These are phyloP conservation scores for Eutypa lata DNA, from an alignment of 2,329 filamentous ascomycete species.

Conservation along the genomic window DNA sequence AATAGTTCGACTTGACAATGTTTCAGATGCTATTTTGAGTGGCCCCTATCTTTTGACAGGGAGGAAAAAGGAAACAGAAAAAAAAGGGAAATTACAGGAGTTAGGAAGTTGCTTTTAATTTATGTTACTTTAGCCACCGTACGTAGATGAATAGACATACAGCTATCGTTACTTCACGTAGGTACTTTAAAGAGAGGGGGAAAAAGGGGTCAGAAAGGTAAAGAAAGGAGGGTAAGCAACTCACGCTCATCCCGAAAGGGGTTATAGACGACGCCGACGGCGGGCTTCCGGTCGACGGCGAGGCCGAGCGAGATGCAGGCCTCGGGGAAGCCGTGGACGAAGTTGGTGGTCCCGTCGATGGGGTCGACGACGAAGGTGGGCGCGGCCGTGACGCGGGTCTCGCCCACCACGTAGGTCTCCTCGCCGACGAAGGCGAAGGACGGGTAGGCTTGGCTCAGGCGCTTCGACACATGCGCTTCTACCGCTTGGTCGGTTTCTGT, in stretches of 20 bases:
- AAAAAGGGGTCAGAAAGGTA: too few relatives aligned
- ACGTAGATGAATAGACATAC: too few relatives aligned
- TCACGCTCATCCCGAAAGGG: conserved; percentile 56
- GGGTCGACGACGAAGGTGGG: conserved; percentile 82
- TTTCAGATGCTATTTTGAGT: too few relatives aligned
- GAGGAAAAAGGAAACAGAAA: too few relatives aligned
- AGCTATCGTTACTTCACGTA: too few relatives aligned
- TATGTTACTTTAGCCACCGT: too few relatives aligned
- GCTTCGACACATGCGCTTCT: conserved; percentile 57
- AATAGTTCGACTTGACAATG: too few relatives aligned
- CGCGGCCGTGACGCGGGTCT: conserved; percentile 51
- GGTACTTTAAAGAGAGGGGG: too few relatives aligned
- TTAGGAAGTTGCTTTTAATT: too few relatives aligned
- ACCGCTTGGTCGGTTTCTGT: conserved; percentile 67
- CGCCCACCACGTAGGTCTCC: conserved; percentile 71
- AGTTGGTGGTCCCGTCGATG: conserved; percentile 81
- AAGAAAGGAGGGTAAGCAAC: too few relatives aligned
- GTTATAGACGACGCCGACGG: conserved; percentile 76
- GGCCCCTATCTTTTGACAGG: too few relatives aligned
- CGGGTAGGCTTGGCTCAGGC: conserved; percentile 52
- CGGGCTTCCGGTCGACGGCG: conserved; percentile 57
- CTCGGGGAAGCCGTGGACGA: conserved; percentile 71
- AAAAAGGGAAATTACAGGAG: too few relatives aligned
- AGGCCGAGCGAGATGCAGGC: conserved; percentile 77
- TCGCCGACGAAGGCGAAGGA: conserved; percentile 66